A percentile compares a stretch with the other conserved stretches of the same genome.
phyloP scores from a whole-genome alignment of 164 flowering plant species.

The Pachysandra terminalis region DNA sequence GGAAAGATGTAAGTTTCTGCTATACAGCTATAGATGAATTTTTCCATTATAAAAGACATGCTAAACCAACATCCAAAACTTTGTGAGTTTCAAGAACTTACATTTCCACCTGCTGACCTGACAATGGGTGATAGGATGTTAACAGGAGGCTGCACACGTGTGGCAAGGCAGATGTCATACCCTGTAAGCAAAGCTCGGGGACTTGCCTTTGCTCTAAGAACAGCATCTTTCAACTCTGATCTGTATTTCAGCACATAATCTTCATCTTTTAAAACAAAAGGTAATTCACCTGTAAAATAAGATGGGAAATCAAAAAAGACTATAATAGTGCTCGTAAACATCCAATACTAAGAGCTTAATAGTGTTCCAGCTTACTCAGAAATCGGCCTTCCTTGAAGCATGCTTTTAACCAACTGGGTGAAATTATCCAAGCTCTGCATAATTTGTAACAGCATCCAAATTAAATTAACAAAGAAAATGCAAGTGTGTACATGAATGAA shows the following conservation, averaged over 20 bases:
- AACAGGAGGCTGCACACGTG: conserved; percentile 56
- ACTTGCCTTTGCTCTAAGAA: conserved; percentile 57
- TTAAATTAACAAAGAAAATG: background rate
- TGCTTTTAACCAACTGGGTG: conserved; percentile 74
- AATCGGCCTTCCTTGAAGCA: conserved; percentile 66
- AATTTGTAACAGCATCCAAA: background rate
- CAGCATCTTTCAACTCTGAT: conserved; percentile 51
- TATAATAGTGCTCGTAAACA: background rate
- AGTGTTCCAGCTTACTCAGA: conserved; percentile 48
- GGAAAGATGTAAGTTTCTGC: background rate
- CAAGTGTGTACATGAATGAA: background rate
- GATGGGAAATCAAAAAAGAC: background rate
- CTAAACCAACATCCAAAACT: background rate
- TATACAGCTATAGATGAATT: background rate
- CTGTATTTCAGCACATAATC: conserved; percentile 57
- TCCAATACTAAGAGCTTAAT: background rate
- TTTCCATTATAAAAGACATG: background rate
- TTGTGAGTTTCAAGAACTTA: conserved; percentile 34
- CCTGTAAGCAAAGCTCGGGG: conserved; percentile 62
- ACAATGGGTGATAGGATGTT: conserved; percentile 50
- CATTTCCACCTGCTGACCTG: conserved; percentile 77
- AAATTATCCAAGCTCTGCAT: conserved; percentile 85
- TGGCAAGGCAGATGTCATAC: conserved; percentile 49
- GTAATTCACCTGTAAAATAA: conserved; percentile 51
- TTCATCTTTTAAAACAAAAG: conserved; percentile 62